Percentiles rank a stretch among this genome's conserved stretches.
Conservation (phyloP, 2,329 filamentous ascomycete species). For the Arthrobotrys sphaeroides region DNA sequence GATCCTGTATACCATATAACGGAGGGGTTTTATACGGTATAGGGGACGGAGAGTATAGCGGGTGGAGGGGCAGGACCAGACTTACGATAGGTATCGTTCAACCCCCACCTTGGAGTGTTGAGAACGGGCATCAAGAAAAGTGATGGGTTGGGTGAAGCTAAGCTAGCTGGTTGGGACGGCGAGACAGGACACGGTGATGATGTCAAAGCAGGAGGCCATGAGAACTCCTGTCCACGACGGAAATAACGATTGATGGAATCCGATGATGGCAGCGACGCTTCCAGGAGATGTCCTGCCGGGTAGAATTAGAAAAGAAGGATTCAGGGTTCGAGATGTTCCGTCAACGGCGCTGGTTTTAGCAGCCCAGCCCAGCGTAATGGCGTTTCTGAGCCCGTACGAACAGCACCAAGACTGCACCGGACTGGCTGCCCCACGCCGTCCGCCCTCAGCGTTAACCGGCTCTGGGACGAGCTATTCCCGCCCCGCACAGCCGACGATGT, state of each 20-base stretch:
- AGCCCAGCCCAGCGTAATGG: conserved; percentile 2
- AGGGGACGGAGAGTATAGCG: neutral
- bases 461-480: neutral
- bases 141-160: conserved; percentile 18
- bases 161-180: conserved; percentile 6
- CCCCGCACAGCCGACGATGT: conserved; percentile 33
- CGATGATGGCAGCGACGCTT: neutral
- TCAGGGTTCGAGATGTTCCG: conserved; percentile 7
- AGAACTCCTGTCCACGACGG: neutral
- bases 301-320: neutral
- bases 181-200: conserved; percentile 6
- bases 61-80: neutral
- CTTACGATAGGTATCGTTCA: conserved; percentile 56
- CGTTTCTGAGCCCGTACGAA: conserved; percentile 15
- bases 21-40: neutral
- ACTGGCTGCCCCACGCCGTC: no score
- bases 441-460: no score
- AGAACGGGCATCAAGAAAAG: conserved; percentile 37
- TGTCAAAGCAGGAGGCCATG: conserved; percentile 12
- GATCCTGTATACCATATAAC: neutral
- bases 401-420: conserved; percentile 14
- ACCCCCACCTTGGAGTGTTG: conserved; percentile 52
- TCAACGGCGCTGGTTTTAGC: neutral
- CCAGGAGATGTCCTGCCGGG: no score
- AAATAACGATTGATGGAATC: neutral